Evolutionary conservation across 768 basidiomycete species (phyloP).

Genomic region (Boletus rubropictus): DNA sequence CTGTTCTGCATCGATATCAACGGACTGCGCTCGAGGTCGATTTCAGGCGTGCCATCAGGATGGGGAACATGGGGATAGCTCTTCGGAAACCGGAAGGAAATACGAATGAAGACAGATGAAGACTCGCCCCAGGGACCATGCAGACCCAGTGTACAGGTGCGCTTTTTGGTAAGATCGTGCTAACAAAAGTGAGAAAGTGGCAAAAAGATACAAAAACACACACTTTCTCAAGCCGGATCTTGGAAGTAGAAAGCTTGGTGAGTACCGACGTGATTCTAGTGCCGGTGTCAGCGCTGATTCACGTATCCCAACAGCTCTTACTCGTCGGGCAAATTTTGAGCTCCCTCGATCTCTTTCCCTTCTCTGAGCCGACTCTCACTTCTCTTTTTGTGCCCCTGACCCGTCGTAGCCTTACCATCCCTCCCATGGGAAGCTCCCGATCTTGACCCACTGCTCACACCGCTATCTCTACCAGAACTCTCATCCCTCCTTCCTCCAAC

Average conservation of each 20-base stretch:
- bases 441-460: slow-evolving; percentile 38
- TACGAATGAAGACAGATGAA: slow-evolving; percentile 77
- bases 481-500: slow-evolving; percentile 52
- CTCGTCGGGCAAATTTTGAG: slow-evolving; percentile 69
- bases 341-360: slow-evolving; percentile 31
- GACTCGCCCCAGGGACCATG: slow-evolving; percentile 90
- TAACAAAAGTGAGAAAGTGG: slow-evolving; percentile 23
- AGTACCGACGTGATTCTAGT: slow-evolving; percentile 68
- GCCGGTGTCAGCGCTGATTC: not conserved
- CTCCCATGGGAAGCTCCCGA: slow-evolving; percentile 33
- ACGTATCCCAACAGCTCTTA: slow-evolving; percentile 28
- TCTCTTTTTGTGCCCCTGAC: slow-evolving; percentile 29
- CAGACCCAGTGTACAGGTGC: slow-evolving; percentile 79
- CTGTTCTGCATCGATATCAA: slow-evolving; percentile 74
- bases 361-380: slow-evolving; percentile 41
- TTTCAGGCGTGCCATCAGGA: slow-evolving; percentile 61
- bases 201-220: slow-evolving; percentile 5
- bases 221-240: slow-evolving; percentile 85
- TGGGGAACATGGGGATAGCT: slow-evolving; percentile 63
- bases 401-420: slow-evolving; percentile 7
- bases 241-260: slow-evolving; percentile 56
- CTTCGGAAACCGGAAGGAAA: slow-evolving; percentile 84
- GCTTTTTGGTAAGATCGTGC: slow-evolving; percentile 65
- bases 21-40: slow-evolving; percentile 81
- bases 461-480: slow-evolving; percentile 51